Conservation (phyloP, 148 eudicot species). For the Tetragonia tetragonoides region DNA sequence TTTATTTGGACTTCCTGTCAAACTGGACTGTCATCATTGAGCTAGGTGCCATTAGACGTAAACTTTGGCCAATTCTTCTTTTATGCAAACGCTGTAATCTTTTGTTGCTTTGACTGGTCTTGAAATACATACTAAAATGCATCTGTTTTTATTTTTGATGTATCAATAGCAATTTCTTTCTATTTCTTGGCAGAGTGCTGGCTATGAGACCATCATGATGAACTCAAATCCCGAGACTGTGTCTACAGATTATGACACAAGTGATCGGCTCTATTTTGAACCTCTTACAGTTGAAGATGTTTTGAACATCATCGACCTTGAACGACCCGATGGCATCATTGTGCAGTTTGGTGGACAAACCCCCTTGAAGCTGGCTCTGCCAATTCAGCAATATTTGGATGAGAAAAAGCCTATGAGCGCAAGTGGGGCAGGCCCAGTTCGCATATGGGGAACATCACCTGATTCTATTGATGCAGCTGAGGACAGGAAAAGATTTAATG, state of each 20-base stretch:
- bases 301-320: slow-evolving; percentile 87
- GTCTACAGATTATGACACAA: slow-evolving; percentile 96
- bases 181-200: slow-evolving; percentile 58
- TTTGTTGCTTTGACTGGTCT: background rate
- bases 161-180: slow-evolving; percentile 9
- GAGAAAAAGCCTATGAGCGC: slow-evolving; percentile 62
- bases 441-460: slow-evolving; percentile 98
- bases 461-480: slow-evolving; percentile 98
- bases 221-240: slow-evolving; percentile 99
- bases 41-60: background rate
- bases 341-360: slow-evolving; percentile 99
- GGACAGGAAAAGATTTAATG: slow-evolving; percentile 92
- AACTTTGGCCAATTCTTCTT: background rate
- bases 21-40: background rate
- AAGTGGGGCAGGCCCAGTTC: slow-evolving; percentile 75
- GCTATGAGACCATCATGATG: slow-evolving; percentile 99
- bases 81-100: background rate
- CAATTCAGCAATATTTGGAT: slow-evolving; percentile 80
- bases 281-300: slow-evolving; percentile 98
- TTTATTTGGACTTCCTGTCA: background rate
- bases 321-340: slow-evolving; percentile 93
- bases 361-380: slow-evolving; percentile 82
- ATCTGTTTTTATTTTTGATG: background rate
- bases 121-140: too few species aligned
- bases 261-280: slow-evolving; percentile 94